Evolutionary conservation across 1,139 yeast species (phyloP).

Genomic region (Saccharomyces pastorianus): DNA sequence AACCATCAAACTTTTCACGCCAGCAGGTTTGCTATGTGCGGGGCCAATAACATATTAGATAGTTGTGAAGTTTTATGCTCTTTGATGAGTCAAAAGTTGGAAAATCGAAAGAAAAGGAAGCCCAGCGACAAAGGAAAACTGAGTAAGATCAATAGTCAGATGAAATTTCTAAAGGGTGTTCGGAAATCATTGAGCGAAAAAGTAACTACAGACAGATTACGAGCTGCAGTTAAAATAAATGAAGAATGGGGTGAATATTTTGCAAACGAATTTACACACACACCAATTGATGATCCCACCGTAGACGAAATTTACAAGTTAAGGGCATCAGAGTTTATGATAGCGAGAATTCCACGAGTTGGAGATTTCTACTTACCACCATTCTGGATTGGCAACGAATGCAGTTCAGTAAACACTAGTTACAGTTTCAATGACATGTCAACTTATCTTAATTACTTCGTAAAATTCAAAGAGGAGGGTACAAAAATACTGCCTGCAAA

Average conservation of each 20-base stretch:
- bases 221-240: not conserved
- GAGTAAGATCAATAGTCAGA: not conserved
- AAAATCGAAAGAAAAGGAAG: conserved; percentile 3
- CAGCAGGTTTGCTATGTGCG: conserved; percentile 21
- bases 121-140: not conserved
- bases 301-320: conserved; percentile 22
- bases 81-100: conserved; percentile 1
- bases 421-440: conserved; percentile 5
- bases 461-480: not conserved
- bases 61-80: conserved; percentile 3
- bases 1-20: conserved; percentile 23
- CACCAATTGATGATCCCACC: conserved; percentile 28
- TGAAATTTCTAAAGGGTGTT: conserved; percentile 17
- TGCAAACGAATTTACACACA: conserved; percentile 21
- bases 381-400: conserved; percentile 12
- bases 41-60: conserved; percentile 16
- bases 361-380: conserved; percentile 31
- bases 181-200: conserved; percentile 10
- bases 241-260: conserved; percentile 23
- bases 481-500: not conserved
- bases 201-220: not conserved
- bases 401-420: conserved; percentile 8
- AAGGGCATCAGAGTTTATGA: conserved; percentile 26
- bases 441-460: not conserved
- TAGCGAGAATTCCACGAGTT: conserved; percentile 25